These are phyloP conservation scores for Rhodamnia rubescens DNA, from an alignment of 345 rosid genomes.

Conservation along the genomic window DNA sequence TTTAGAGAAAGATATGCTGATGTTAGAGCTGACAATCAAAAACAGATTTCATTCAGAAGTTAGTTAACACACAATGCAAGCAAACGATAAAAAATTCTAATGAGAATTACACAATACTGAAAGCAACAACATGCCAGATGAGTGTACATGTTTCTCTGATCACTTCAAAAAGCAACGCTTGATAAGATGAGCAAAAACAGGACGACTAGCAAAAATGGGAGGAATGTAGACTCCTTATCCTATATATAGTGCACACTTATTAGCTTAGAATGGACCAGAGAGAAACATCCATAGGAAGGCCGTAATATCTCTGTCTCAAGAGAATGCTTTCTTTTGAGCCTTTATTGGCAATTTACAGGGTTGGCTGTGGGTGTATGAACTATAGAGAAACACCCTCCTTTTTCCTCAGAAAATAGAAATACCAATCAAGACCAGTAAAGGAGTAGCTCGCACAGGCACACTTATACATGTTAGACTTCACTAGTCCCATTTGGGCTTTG, in stretches of 20 bases:
- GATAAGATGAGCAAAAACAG: background rate
- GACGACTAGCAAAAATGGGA: background rate
- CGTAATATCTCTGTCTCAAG: background rate
- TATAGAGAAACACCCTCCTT: background rate
- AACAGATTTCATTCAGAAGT: background rate
- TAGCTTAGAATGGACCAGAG: background rate
- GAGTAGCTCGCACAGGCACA: background rate
- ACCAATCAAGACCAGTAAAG: background rate
- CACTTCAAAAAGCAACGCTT: background rate
- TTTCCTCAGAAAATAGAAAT: background rate
- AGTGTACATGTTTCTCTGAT: background rate
- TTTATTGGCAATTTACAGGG: background rate
- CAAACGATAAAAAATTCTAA: background rate
- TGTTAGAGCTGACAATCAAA: background rate
- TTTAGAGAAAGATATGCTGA: background rate
- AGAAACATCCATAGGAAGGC: background rate
- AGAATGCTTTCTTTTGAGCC: background rate
- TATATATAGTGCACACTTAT: background rate
- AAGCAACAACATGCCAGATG: background rate
- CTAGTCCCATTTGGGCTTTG: background rate
- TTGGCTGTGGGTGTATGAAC: background rate
- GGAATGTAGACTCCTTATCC: background rate
- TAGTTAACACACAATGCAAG: background rate
- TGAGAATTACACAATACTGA: background rate
- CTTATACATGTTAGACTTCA: background rate